Base-by-base conservation (phyloP, 2,329 filamentous ascomycete genomes). In the Diaporthe helianthi region DNA sequence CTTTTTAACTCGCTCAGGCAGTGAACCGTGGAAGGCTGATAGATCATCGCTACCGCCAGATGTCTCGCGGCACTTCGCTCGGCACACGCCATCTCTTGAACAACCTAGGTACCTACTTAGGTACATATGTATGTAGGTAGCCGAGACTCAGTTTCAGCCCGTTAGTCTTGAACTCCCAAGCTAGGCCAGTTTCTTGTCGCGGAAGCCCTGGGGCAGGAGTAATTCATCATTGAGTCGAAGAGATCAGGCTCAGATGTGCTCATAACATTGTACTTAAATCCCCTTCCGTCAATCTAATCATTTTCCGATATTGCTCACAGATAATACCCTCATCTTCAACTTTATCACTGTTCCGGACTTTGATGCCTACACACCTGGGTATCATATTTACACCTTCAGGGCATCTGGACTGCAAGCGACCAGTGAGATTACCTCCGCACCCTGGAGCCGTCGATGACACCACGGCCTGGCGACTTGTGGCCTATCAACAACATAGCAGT, bases 401-500 rank as follows among this genome's bases (percentile, higher is more conserved):
- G n/a, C n/a, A n/a, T n/a, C n/a, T n/a, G n/a, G n/a, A 69, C 69
- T 5, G 60, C 26, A n/a, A 54, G 17, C 63, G 31, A 36, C n/a
- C n/a, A n/a, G n/a, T 9, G 22, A 65, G 2, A 66, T 66, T 7
- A 31, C 66, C 13, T 26, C 66, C 2, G 66, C 44, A 4, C 49
- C n/a, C n/a, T n/a, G n/a, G n/a, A n/a, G n/a, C n/a, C 66, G 24
- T 61, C 53, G 12, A 13, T 71, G 8, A 68, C 63, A 10, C 53
- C 63, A 36, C 60, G 66, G 3, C 66, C 69, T 12, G 60, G 26
- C 26, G 69, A 71, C 61, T 12, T 22, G 12, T 71, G 67, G 46
- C 69, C 69, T 2, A 66, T 69, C 53, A 69, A 71, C 29, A 51
- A 66, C 47, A 58, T 69, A 38, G 44, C 46, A 17, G 66, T 69